phyloP scores from a whole-genome alignment of 176 grass and related monocot genomes.

The Phoenix dactylifera region DNA sequence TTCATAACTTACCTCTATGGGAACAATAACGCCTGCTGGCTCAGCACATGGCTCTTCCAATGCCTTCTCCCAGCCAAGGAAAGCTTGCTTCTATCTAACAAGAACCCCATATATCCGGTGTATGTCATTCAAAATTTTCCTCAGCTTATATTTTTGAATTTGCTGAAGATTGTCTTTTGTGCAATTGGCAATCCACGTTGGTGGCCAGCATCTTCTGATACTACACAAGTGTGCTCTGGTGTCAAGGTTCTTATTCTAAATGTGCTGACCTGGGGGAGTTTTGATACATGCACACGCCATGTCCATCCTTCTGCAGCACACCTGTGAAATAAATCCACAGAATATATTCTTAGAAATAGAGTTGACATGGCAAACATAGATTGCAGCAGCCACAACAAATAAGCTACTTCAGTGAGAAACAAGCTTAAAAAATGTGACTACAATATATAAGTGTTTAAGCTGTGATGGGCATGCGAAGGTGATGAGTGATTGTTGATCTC shows the following conservation, averaged over 20 bases:
- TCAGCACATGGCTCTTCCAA: slow-evolving; percentile 6
- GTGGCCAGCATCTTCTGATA: slow-evolving; percentile 7
- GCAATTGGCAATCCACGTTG: slow-evolving; percentile 17
- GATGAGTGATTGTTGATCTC: too few relatives aligned
- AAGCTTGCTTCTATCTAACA: slow-evolving; percentile 13
- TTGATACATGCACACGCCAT: slow-evolving; percentile 19
- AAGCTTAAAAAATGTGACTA: too few relatives aligned
- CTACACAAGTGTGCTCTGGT: slow-evolving; percentile 8
- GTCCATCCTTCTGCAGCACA: slow-evolving; percentile 17
- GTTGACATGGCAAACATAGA: too few relatives aligned
- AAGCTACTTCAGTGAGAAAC: too few relatives aligned
- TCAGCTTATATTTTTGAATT: slow-evolving; percentile 10
- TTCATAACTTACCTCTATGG: not conserved
- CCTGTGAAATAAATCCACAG: not conserved
- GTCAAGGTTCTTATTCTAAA: slow-evolving; percentile 18
- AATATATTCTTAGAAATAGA: too few relatives aligned
- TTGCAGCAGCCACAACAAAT: not conserved
- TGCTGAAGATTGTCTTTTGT: slow-evolving; percentile 12
- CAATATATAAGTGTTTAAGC: too few relatives aligned
- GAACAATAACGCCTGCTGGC: not conserved
- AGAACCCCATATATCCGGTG: not conserved
- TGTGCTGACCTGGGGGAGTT: slow-evolving; percentile 13
- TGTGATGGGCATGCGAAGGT: too few relatives aligned
- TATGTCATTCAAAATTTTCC: slow-evolving; percentile 17
- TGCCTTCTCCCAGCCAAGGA: slow-evolving; percentile 12